Base-by-base conservation (phyloP, 225 moss, liverwort and hornwort genomes). In the Marchantia paleacea region DNA sequence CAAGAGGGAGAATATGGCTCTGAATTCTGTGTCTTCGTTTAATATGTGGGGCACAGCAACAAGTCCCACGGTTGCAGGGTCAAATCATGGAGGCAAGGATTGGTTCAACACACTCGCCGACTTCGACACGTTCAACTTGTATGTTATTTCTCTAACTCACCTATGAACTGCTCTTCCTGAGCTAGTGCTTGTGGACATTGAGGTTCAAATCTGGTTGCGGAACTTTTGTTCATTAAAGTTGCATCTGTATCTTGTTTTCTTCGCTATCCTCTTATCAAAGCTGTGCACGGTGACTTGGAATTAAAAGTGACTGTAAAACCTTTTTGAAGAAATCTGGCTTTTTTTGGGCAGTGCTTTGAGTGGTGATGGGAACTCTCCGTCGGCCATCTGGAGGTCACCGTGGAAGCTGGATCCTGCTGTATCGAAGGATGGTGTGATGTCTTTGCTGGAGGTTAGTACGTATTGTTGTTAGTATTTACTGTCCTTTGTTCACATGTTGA, bases 301-400 rank as follows among this genome's bases (percentile, higher is more conserved):
- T 8, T 62, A 24, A 24, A 62, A 62, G 62, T 19, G 8, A 24
- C 6, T 22, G n/a, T 6, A 22, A 7, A 22, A 24, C 22, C 1
- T 22, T 24, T n/a, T 62, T 62, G n/a, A 19, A 62, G 39, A 22
- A 14, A 4, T n/a, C n/a, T 51, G 66, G 51, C 16, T 49, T 19
- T 72, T 28, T 24, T 30, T 50, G 1, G 25, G 60, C 69, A 87
- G 83, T 85, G 83, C 85, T 18, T 64, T 90, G 39, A 86, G 78
- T 77, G 82, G 83, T 78, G 88, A 88, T 30, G 80, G 81, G 7
- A 82, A 82, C 75, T 94, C 93, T 69, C 94, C 94, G 48, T 86
- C 94, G 2, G 83, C 92, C 30, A 86, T 91, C 15, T 97, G 96
- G 96, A 89, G 87, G 85, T 94, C 94, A 47, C 96, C 96, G 4